Conservation (phyloP, 345 rosid species). For the Cochlearia excelsa region DNA sequence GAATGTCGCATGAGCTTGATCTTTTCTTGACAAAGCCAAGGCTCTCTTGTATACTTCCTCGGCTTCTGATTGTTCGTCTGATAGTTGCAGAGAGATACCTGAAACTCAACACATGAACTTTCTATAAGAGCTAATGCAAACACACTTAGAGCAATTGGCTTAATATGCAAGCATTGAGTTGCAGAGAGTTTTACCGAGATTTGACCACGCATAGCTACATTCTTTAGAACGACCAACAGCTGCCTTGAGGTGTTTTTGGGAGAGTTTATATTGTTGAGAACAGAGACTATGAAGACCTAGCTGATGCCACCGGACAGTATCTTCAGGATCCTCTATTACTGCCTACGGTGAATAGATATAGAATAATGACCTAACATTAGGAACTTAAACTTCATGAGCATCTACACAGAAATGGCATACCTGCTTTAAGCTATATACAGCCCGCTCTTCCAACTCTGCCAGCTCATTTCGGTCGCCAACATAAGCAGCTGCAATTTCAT, state of each 20-base stretch:
- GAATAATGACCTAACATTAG: neutral
- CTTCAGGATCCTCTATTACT: conserved; percentile 76
- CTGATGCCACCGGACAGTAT: conserved; percentile 87
- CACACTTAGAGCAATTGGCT: neutral
- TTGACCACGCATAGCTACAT: conserved; percentile 81
- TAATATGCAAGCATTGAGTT: neutral
- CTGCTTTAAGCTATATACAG: conserved; percentile 82
- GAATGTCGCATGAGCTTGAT: conserved; percentile 65
- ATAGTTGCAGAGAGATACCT: conserved; percentile 85
- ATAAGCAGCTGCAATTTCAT: conserved; percentile 88
- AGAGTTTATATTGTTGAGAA: conserved; percentile 63
- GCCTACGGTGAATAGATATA: conserved; percentile 31
- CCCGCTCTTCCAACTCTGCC: conserved; percentile 69
- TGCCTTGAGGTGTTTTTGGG: conserved; percentile 85
- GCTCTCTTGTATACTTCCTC: conserved; percentile 39
- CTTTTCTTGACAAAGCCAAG: conserved; percentile 54
- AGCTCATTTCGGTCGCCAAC: conserved; percentile 54
- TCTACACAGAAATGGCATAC: conserved; percentile 34
- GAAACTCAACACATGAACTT: conserved; percentile 16
- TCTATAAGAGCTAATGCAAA: neutral
- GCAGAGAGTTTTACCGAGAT: conserved; percentile 55
- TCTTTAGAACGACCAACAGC: conserved; percentile 62
- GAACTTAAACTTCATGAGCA: conserved; percentile 12
- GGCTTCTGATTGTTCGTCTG: conserved; percentile 48
- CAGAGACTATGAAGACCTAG: conserved; percentile 89